Percentiles rank a stretch among this genome's conserved stretches.
phyloP scores from a whole-genome alignment of 192 early-diverging fungal genomes.

The Podila epigama region DNA sequence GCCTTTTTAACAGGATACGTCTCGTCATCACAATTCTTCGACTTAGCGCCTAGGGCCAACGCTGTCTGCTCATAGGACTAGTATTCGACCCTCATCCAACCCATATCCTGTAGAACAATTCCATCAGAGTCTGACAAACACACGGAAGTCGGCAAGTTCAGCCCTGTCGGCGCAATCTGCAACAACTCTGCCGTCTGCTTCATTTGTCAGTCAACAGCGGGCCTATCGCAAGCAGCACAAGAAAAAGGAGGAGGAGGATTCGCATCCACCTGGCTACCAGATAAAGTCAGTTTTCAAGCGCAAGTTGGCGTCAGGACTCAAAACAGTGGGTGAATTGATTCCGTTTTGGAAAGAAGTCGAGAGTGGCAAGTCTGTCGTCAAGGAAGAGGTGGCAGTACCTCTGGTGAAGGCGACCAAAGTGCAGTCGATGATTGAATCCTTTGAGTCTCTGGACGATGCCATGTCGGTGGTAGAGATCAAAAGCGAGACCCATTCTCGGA shows the following conservation, averaged over 20 bases:
- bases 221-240: constrained; percentile 8
- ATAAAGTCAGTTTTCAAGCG: constrained; percentile 41
- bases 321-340: constrained; percentile 26
- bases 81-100: not conserved
- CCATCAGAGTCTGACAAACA: not conserved
- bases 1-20: too few relatives aligned
- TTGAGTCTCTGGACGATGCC: constrained; percentile 9
- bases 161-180: not conserved
- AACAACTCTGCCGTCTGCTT: constrained; percentile 5
- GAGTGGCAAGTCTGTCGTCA: constrained; percentile 13
- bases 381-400: constrained; percentile 27
- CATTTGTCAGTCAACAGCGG: constrained; percentile 13
- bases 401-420: constrained; percentile 12
- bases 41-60: not conserved
- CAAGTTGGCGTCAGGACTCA: constrained; percentile 18
- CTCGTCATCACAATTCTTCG: too few relatives aligned
- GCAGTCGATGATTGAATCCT: constrained; percentile 19
- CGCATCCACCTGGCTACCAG: constrained; percentile 2
- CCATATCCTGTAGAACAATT: too few relatives aligned
- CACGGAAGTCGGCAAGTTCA: not conserved
- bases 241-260: constrained; percentile 1
- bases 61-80: not conserved
- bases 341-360: constrained; percentile 44
- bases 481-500: not conserved
- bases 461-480: not conserved